Percentiles rank a stretch among this genome's conserved stretches.
Evolutionary conservation across 257 asterid species (phyloP).

Genomic region (Solanum tarapatanum): DNA sequence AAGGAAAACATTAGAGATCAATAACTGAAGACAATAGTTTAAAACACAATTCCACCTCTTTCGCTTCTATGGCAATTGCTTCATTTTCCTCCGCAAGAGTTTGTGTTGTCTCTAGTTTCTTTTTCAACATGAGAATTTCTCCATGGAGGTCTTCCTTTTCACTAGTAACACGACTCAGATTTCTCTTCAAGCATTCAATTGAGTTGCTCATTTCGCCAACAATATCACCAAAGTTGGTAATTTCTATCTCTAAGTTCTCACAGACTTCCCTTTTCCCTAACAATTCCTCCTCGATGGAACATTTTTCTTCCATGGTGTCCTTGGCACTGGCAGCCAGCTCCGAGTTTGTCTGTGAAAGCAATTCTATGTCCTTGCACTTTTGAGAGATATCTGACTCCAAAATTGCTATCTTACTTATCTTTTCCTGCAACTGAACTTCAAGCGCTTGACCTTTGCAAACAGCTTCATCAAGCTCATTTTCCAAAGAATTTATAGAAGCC

Average conservation of each 20-base stretch:
- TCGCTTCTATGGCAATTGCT: constrained; percentile 58
- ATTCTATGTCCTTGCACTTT: constrained; percentile 26
- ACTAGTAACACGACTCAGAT: constrained; percentile 34
- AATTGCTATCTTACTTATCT: constrained; percentile 31
- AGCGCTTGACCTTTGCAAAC: constrained; percentile 37
- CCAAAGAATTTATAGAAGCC: constrained; percentile 41
- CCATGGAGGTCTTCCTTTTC: constrained; percentile 46
- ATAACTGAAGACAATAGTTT: background rate
- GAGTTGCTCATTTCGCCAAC: constrained; percentile 44
- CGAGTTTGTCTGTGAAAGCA: constrained; percentile 32
- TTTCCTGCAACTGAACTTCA: constrained; percentile 52
- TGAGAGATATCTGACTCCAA: constrained; percentile 43
- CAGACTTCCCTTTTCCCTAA: constrained; percentile 27
- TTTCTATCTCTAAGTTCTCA: constrained; percentile 56
- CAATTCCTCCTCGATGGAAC: constrained; percentile 46
- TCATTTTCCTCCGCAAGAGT: constrained; percentile 67
- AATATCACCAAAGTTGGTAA: constrained; percentile 45
- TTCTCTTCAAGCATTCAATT: constrained; percentile 43
- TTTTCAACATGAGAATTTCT: constrained; percentile 29
- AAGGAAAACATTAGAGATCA: background rate
- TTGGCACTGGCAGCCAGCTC: constrained; percentile 40
- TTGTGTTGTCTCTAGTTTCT: constrained; percentile 49
- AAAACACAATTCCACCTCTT: constrained; percentile 43
- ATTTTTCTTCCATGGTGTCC: constrained; percentile 36
- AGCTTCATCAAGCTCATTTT: constrained; percentile 46